A percentile compares a stretch with the other conserved stretches of the same genome.
phyloP scores from a whole-genome alignment of 257 asterid species.

The Eucommia ulmoides region DNA sequence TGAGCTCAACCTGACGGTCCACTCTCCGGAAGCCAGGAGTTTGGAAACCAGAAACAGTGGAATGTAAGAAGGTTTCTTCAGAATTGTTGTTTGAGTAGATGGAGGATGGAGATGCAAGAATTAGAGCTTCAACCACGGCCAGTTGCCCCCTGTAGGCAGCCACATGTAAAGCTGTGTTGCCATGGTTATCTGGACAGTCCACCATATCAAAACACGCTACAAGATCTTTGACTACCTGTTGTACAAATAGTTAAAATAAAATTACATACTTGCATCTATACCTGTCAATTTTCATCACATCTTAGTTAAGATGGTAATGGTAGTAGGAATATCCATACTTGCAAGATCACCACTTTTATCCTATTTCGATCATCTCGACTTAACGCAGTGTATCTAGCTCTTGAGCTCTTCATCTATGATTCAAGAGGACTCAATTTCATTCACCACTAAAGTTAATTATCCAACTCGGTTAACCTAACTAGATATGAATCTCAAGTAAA shows the following conservation, averaged over 20 bases:
- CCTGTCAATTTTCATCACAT: neutral
- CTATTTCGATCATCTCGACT: too few relatives aligned
- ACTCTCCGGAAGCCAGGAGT: conserved; percentile 76
- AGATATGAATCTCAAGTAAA: neutral
- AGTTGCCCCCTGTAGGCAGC: conserved; percentile 89
- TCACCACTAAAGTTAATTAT: too few relatives aligned
- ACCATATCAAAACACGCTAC: conserved; percentile 30
- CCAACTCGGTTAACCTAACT: neutral
- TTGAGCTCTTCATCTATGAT: neutral
- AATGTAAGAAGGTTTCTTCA: conserved; percentile 73
- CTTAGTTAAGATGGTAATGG: neutral
- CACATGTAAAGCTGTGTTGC: conserved; percentile 74
- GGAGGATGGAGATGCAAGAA: conserved; percentile 47
- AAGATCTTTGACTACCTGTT: conserved; percentile 65
- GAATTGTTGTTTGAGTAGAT: conserved; percentile 38
- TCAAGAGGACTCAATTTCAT: neutral
- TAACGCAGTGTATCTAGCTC: neutral
- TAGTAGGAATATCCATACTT: too few relatives aligned
- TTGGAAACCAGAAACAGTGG: conserved; percentile 70
- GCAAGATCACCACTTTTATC: too few relatives aligned
- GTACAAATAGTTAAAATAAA: neutral
- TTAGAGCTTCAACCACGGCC: conserved; percentile 62
- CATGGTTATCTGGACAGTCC: conserved; percentile 55
- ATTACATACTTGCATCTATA: neutral
- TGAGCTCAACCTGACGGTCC: conserved; percentile 64